Percentiles rank a stretch among this genome's conserved stretches.
phyloP scores from a whole-genome alignment of 2,329 filamentous ascomycete species.

The Fonsecaea multimorphosa region DNA sequence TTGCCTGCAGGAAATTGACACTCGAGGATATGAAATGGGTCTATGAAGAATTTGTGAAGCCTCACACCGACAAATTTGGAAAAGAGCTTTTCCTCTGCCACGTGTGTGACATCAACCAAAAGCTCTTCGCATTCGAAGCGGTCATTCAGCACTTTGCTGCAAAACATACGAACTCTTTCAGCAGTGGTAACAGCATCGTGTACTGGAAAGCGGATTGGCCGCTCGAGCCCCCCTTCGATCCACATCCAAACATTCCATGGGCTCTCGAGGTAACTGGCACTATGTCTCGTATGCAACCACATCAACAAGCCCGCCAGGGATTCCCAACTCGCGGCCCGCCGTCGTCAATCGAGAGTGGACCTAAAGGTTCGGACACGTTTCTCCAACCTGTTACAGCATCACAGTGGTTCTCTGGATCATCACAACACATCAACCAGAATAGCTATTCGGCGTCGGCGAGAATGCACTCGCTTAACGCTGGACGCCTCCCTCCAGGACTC shows the following conservation, averaged over 20 bases:
- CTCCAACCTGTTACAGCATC: background rate
- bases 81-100: slow-evolving; percentile 80
- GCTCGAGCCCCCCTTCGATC: slow-evolving; percentile 72
- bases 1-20: slow-evolving; percentile 62
- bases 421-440: background rate
- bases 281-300: background rate
- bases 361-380: background rate
- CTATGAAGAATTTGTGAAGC: slow-evolving; percentile 77
- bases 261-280: slow-evolving; percentile 17
- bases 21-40: slow-evolving; percentile 88
- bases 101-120: slow-evolving; percentile 67
- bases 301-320: background rate
- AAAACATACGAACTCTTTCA: slow-evolving; percentile 76
- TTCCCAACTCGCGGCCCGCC: slow-evolving; percentile 4
- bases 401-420: background rate
- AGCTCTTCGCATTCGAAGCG: slow-evolving; percentile 76
- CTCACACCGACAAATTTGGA: slow-evolving; percentile 67
- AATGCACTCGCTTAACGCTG: background rate
- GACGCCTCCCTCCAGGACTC: background rate
- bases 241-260: slow-evolving; percentile 56
- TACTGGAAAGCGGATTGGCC: slow-evolving; percentile 85
- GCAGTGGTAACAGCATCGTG: slow-evolving; percentile 73
- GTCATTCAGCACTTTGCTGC: slow-evolving; percentile 83
- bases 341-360: background rate
- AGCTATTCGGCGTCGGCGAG: background rate